Evolutionary conservation across 371 early-diverging fungal genomes (phyloP), one percentile per base, ranked within the genome.

Genomic region (Apophysomyces ossiformis): DNA sequence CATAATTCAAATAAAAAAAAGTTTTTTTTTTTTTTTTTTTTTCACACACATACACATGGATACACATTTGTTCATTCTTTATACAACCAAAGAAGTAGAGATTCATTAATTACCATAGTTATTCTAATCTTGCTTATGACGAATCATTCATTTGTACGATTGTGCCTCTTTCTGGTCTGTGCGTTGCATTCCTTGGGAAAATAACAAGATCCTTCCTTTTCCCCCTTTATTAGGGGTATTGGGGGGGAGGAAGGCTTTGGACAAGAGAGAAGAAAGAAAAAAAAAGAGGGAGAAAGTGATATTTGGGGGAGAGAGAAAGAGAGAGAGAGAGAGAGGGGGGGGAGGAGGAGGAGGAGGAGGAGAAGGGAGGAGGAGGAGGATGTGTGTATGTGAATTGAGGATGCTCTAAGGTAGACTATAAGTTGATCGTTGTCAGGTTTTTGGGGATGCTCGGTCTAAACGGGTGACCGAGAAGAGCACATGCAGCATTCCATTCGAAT

Each of bases 391-490:
- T 26, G 32, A 26, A 26, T 26, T 26, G 32, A 26, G 32, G 32
- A 3, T 26, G 32, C 32, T 26, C 32, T 26, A 43, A 13, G 16
- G 16, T 13, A 6, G 13, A 45, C 46, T 1, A 45, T 1, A 45
- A 18, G 54, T 50, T 50, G 54, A 50, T 50, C 21, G 54, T 50
- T 50, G 54, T 50, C 54, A 50, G 54, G 54, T 21, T n/a, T 50
- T 50, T 50, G n/a, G 54, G 54, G 54, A 9, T 13, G 32, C 11
- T 41, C 11, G 54, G 54, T 50, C 54, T 50, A 21, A 50, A 26
- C 32, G 32, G 16, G 54, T 21, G 54, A 50, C 21, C 54, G 54
- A 50, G 54, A 50, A 50, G 21, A 50, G 54, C 21, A 26, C 54
- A 50, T 50, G 54, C 54, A 50, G 16, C 54, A 50, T 50, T 50